Evolutionary conservation across 2,329 filamentous ascomycete species (phyloP).

Genomic region (Chaetomiaceae sp.): DNA sequence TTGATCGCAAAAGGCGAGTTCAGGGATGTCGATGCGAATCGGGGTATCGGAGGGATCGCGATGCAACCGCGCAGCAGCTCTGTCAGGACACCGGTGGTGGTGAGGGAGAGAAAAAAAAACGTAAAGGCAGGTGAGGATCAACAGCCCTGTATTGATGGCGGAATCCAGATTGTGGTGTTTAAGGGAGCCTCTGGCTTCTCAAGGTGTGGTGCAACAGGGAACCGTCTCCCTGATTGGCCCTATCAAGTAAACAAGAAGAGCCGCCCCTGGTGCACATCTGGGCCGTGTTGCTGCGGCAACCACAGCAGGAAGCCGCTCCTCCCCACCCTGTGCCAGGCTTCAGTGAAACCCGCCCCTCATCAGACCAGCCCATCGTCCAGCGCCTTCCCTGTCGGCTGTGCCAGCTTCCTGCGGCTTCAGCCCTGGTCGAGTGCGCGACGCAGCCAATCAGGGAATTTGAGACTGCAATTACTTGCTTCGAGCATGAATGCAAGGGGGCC

Average conservation of each 20-base stretch:
- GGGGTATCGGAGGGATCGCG: not conserved
- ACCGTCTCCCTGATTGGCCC: slow-evolving; percentile 19
- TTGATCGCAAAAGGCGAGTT: not conserved
- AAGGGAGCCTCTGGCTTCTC: slow-evolving; percentile 15
- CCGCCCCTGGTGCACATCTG: slow-evolving; percentile 13
- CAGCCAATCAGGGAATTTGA: slow-evolving; percentile 15
- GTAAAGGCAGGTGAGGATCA: slow-evolving; percentile 6
- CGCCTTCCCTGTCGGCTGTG: slow-evolving; percentile 5
- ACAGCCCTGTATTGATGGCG: slow-evolving; percentile 5
- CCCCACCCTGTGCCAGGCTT: slow-evolving; percentile 3
- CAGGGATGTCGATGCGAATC: not conserved
- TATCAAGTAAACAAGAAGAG: slow-evolving; percentile 19
- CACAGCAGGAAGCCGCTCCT: not conserved
- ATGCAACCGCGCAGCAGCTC: slow-evolving; percentile 7
- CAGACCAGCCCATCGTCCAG: not conserved
- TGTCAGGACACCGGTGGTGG: slow-evolving; percentile 6
- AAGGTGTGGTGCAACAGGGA: not conserved
- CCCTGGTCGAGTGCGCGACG: not conserved
- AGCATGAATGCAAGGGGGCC: slow-evolving; percentile 1
- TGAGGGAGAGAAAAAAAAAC: slow-evolving; percentile 8
- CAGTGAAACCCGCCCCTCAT: slow-evolving; percentile 11
- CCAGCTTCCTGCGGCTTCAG: slow-evolving; percentile 5
- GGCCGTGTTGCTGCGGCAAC: slow-evolving; percentile 20
- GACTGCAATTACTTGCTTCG: slow-evolving; percentile 3
- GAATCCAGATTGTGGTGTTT: slow-evolving; percentile 20